Evolutionary conservation across 2,329 filamentous ascomycete species (phyloP).

Genomic region (Hymenoscyphus occultus): DNA sequence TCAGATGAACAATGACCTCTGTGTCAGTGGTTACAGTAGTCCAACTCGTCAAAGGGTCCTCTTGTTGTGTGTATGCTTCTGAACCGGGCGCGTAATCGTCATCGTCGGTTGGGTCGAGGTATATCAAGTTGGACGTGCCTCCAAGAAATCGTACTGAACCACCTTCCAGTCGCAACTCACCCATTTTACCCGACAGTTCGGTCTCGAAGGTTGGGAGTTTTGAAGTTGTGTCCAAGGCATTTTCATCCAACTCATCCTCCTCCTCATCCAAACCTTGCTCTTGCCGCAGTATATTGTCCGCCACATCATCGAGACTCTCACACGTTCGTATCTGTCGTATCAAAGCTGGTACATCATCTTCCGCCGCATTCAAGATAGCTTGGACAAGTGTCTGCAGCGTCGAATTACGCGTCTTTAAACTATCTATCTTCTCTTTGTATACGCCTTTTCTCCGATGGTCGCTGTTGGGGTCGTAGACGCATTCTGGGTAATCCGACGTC

Average conservation of each 20-base stretch:
- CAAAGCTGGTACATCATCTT: constrained; percentile 78
- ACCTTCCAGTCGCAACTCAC: constrained; percentile 81
- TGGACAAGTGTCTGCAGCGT: constrained; percentile 92
- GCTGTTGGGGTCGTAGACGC: constrained; percentile 92
- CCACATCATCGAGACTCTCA: constrained; percentile 50
- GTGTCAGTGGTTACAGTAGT: constrained; percentile 79
- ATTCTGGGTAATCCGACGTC: constrained; percentile 48
- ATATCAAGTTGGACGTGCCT: constrained; percentile 90
- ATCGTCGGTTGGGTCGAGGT: constrained; percentile 56
- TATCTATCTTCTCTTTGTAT: constrained; percentile 90
- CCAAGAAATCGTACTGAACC: constrained; percentile 88
- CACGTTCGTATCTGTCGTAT: constrained; percentile 87
- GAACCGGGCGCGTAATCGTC: constrained; percentile 33
- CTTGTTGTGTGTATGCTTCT: constrained; percentile 40
- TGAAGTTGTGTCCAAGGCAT: constrained; percentile 41
- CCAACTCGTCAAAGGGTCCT: constrained; percentile 80
- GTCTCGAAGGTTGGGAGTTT: constrained; percentile 55
- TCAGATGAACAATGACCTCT: constrained; percentile 76
- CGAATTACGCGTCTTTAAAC: constrained; percentile 78
- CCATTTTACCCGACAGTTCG: constrained; percentile 89
- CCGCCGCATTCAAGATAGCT: constrained; percentile 84
- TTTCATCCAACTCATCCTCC: constrained; percentile 43
- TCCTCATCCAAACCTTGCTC: constrained; percentile 36
- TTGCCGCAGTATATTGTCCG: constrained; percentile 35
- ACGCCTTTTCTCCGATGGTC: constrained; percentile 96